Base-by-base conservation (phyloP, 768 basidiomycete species). In the Pleurotus sapidus region DNA sequence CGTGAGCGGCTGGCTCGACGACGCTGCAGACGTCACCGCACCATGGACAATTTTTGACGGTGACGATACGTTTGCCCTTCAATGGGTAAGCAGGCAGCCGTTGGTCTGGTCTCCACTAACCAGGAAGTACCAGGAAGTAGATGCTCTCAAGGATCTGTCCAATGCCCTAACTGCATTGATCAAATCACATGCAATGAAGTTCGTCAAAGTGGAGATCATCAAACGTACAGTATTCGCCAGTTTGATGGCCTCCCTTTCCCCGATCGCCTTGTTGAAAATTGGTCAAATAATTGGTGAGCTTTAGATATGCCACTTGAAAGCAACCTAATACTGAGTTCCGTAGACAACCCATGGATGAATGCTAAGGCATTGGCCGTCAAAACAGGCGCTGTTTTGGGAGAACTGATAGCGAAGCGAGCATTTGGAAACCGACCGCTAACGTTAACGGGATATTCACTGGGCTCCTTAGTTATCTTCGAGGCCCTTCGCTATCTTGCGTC, bases 321-420 rank as follows among this genome's bases (percentile, higher is more conserved):
- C 30, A 45, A 60, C 43, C 57, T 46, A 42, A 25, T 25, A 40
- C 30, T 14, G 17, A 39, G 46, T 48, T 27, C 17, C 14, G 34
- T 42, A 83, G 83, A 84, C 67, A 84, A 84, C 64, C 82, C 83
- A 2, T 84, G 82, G 82, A 79, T 79, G 77, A 81, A 81, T 62
- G 74, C 81, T 9, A 75, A 72, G 58, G 75, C 80, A n/a, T 72
- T 78, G 14, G 80, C 81, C 1, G 60, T 73, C 55, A 84, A 84
- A 63, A 73, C 82, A 17, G 84, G 83, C 12, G 76, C 72, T 11
- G 82, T 86, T 15, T 68, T 86, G 42, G 83, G 78, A 18, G 78
- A 77, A 30, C 72, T 83, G 18, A 71, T 84, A 15, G 69, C 71
- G 5, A 71, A 80, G 51, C 75, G 77, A 38, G 78, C 77, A 9